A percentile compares a stretch with the other conserved stretches of the same genome.
Conservation (phyloP, 2,329 filamentous ascomycete genomes). For the Sordariomycetes sp. region DNA sequence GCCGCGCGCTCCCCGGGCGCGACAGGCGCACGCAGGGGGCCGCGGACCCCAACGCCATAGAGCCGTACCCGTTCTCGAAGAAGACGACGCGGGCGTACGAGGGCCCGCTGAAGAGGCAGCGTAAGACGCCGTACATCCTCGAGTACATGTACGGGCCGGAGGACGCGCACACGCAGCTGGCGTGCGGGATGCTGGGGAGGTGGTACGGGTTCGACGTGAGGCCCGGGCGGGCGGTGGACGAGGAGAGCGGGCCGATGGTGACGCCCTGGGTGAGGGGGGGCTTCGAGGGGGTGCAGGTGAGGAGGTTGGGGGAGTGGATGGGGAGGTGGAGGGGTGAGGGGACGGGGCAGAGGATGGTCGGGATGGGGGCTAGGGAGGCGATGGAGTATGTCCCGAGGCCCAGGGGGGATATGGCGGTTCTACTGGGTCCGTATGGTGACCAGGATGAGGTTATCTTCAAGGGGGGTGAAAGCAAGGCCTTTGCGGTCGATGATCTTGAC, state of each 20-base stretch:
- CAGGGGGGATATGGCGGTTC: slow-evolving; percentile 17
- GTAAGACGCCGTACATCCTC: slow-evolving; percentile 11
- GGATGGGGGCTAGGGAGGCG: slow-evolving; percentile 16
- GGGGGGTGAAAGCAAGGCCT: slow-evolving; percentile 14
- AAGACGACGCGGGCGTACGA: slow-evolving; percentile 18
- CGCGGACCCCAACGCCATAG: slow-evolving; percentile 11
- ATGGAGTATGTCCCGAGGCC: slow-evolving; percentile 14
- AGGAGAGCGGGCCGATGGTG: background rate
- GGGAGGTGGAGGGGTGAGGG: slow-evolving; percentile 4
- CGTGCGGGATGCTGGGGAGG: slow-evolving; percentile 13
- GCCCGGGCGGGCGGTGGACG: slow-evolving; percentile 6
- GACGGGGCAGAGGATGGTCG: slow-evolving; percentile 6
- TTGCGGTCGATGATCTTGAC: slow-evolving; percentile 14
- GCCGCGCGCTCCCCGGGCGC: slow-evolving; percentile 15
- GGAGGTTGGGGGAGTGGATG: slow-evolving; percentile 6
- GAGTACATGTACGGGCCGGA: slow-evolving; percentile 14
- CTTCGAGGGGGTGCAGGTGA: slow-evolving; percentile 7
- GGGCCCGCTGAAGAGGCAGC: slow-evolving; percentile 19
- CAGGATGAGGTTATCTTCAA: slow-evolving; percentile 19
- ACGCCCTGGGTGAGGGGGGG: slow-evolving; percentile 11
- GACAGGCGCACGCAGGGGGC: slow-evolving; percentile 16
- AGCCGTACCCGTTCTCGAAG: slow-evolving; percentile 16
- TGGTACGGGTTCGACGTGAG: slow-evolving; percentile 22
- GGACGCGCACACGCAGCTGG: slow-evolving; percentile 9
- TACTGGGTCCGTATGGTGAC: slow-evolving; percentile 19